Evolutionary conservation across 2,329 filamentous ascomycete genomes (phyloP).

Genomic region (Calonectria leucothoes): DNA sequence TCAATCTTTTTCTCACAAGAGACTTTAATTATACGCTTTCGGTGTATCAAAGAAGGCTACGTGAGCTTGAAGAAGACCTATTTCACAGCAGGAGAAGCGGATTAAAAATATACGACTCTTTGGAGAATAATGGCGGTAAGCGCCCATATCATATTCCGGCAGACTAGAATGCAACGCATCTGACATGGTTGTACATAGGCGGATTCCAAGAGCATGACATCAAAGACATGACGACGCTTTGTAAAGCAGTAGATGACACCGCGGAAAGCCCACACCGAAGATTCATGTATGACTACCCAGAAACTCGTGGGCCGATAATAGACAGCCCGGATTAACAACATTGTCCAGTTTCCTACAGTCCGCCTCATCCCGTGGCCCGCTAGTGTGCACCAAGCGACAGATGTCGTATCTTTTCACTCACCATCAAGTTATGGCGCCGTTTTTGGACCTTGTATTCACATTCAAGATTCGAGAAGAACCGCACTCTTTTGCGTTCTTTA

Average conservation of each 20-base stretch:
- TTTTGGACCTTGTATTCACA: not conserved
- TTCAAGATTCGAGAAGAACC: not conserved
- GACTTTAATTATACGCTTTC: not conserved
- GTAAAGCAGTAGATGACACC: not conserved
- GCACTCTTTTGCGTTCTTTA: not conserved
- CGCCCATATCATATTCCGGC: not conserved
- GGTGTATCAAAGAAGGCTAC: not conserved
- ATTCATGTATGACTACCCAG: not conserved
- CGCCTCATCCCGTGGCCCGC: not conserved
- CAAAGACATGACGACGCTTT: not conserved
- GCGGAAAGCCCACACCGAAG: not conserved
- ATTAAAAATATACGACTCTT: not conserved
- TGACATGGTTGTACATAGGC: not conserved
- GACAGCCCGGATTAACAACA: not conserved
- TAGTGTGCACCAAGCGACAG: not conserved
- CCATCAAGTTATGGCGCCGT: not conserved
- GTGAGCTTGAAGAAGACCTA: not conserved
- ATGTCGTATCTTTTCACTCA: not conserved
- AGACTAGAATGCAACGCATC: not conserved
- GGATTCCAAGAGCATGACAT: not conserved
- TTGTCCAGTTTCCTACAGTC: not conserved
- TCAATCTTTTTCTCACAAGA: not conserved
- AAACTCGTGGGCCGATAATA: not conserved
- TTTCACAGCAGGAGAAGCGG: not conserved
- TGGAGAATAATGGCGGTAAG: not conserved